phyloP scores from a whole-genome alignment of 108 stramenopile species.

The Stephanodiscus minutulus region DNA sequence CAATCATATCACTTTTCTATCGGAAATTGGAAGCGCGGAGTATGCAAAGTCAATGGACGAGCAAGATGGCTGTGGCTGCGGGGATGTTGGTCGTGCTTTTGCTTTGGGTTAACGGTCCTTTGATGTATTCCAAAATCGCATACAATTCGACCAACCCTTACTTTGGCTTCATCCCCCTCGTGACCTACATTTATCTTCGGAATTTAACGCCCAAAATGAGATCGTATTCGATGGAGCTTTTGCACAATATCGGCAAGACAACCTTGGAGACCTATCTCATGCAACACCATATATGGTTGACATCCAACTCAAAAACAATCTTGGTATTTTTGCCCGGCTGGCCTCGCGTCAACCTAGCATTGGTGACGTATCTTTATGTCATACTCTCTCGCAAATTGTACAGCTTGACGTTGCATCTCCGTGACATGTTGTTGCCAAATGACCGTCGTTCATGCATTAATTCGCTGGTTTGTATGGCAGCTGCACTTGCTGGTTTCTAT shows the following conservation, averaged over 20 bases:
- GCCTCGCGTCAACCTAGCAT: conserved; percentile 77
- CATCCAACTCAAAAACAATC: conserved; percentile 80
- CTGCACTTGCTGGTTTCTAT: conserved; percentile 50
- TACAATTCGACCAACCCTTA: conserved; percentile 98
- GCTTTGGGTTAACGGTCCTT: conserved; percentile 81
- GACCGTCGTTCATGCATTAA: conserved; percentile 56
- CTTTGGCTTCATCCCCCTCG: conserved; percentile 91
- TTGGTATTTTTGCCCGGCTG: conserved; percentile 78
- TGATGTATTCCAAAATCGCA: conserved; percentile 72
- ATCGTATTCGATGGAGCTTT: conserved; percentile 76
- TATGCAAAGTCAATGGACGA: conserved; percentile 50
- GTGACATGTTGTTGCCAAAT: conserved; percentile 77
- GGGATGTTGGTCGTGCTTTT: conserved; percentile 61
- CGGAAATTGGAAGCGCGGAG: conserved; percentile 78
- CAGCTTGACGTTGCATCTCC: conserved; percentile 61
- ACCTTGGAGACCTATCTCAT: conserved; percentile 98
- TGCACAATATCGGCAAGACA: conserved; percentile 94
- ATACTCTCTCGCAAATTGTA: conserved; percentile 64
- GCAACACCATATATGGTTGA: conserved; percentile 99
- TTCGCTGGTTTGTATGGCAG: conserved; percentile 50
- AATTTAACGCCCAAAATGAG: conserved; percentile 90
- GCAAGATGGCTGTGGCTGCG: conserved; percentile 63
- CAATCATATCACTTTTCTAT: conserved; percentile 84
- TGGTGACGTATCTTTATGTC: conserved; percentile 74
- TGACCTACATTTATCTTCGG: conserved; percentile 92